Percentiles rank a stretch among this genome's conserved stretches.
Evolutionary conservation across 2,329 filamentous ascomycete genomes (phyloP).

Genomic region (Aspergillus neotritici): DNA sequence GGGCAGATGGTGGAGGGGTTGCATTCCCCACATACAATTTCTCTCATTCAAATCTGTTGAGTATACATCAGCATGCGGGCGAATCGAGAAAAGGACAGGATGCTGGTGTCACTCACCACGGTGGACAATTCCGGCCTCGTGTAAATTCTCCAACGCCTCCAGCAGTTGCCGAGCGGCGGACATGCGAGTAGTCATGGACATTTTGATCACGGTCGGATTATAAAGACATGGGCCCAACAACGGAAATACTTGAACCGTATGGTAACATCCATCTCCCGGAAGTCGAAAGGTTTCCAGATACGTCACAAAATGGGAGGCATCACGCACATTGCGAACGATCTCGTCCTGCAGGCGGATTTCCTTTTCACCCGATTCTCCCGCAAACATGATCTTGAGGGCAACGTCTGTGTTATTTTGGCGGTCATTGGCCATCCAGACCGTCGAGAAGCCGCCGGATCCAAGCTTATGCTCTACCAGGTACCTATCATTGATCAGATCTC

Average conservation of each 20-base stretch:
- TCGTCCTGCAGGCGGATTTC: slow-evolving; percentile 19
- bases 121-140: slow-evolving; percentile 24
- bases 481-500: slow-evolving; percentile 18
- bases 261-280: slow-evolving; percentile 7
- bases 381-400: slow-evolving; percentile 20
- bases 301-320: slow-evolving; percentile 17
- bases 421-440: slow-evolving; percentile 25
- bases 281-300: slow-evolving; percentile 17
- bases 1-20: slow-evolving; percentile 17
- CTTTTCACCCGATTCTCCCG: slow-evolving; percentile 12
- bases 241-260: slow-evolving; percentile 21
- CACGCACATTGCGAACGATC: slow-evolving; percentile 13
- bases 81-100: background rate
- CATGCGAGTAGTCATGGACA: slow-evolving; percentile 19
- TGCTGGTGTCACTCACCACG: slow-evolving; percentile 15
- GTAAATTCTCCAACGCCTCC: too few relatives aligned
- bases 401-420: slow-evolving; percentile 15
- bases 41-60: slow-evolving; percentile 21
- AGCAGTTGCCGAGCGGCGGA: slow-evolving; percentile 23
- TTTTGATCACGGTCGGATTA: slow-evolving; percentile 4
- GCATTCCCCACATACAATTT: slow-evolving; percentile 27
- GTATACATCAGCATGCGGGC: slow-evolving; percentile 9
- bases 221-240: slow-evolving; percentile 17
- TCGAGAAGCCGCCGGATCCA: slow-evolving; percentile 19
- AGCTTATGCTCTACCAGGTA: slow-evolving; percentile 23